Evolutionary conservation across 805 yeast genomes (phyloP).

Genomic region (Saccharomycopsis vini): DNA sequence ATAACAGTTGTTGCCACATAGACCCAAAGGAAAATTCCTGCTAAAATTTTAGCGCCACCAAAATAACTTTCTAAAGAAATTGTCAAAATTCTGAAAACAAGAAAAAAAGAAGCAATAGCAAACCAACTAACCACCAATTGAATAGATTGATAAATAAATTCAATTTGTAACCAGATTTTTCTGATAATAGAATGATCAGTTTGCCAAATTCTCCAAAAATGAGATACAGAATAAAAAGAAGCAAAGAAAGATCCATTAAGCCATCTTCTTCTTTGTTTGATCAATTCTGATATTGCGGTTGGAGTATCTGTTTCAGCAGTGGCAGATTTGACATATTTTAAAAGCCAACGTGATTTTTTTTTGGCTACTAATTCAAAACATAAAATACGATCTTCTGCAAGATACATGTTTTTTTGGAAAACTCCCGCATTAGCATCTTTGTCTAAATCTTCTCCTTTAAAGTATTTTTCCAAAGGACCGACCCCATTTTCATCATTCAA

Average conservation of each 20-base stretch:
- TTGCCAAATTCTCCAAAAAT: constrained; percentile 66
- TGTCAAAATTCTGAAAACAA: constrained; percentile 84
- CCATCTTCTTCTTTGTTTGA: constrained; percentile 93
- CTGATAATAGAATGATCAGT: constrained; percentile 62
- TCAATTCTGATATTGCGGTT: constrained; percentile 73
- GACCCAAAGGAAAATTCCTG: constrained; percentile 77
- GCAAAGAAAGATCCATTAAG: constrained; percentile 95
- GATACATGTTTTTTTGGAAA: constrained; percentile 91
- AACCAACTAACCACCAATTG: constrained; percentile 85
- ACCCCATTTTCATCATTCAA: constrained; percentile 58
- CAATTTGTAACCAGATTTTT: constrained; percentile 64
- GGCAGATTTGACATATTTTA: constrained; percentile 80
- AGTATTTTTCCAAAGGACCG: constrained; percentile 81
- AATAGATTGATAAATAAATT: constrained; percentile 69
- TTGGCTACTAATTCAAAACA: constrained; percentile 96
- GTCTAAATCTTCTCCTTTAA: constrained; percentile 79
- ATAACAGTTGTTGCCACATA: constrained; percentile 73
- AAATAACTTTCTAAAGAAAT: constrained; percentile 66
- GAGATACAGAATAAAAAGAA: constrained; percentile 75
- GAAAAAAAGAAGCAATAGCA: constrained; percentile 79
- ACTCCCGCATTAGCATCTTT: constrained; percentile 66
- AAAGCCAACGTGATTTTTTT: constrained; percentile 58
- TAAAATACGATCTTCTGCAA: constrained; percentile 92
- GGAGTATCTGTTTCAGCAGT: constrained; percentile 96
- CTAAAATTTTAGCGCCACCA: constrained; percentile 65